Evolutionary conservation across 2,329 filamentous ascomycete genomes (phyloP).

Genomic region (Botrytis deweyae): DNA sequence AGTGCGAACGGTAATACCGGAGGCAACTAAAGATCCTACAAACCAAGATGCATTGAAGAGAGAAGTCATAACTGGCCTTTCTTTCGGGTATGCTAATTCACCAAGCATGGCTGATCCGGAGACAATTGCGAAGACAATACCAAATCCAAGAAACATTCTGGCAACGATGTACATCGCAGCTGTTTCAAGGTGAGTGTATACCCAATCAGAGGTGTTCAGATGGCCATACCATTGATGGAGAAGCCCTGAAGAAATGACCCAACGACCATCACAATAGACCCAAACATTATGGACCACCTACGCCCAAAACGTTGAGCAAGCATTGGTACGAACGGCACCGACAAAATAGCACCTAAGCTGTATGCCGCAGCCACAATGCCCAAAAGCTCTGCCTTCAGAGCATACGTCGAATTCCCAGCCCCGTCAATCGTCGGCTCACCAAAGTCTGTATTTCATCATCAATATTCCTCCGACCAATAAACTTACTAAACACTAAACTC

Average conservation of each 20-base stretch:
- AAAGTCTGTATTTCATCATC: conserved; percentile 14
- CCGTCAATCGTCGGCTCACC: conserved; percentile 1
- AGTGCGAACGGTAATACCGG: conserved; percentile 47
- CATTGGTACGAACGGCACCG: conserved; percentile 52
- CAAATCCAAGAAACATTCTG: conserved; percentile 53
- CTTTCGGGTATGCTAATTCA: conserved; percentile 54
- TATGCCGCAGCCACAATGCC: conserved; percentile 47
- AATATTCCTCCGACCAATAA: background rate
- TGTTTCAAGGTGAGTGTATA: conserved; percentile 29
- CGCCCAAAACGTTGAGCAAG: conserved; percentile 52
- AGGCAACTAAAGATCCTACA: conserved; percentile 24
- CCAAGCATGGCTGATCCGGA: conserved; percentile 53
- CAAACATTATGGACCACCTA: conserved; percentile 54
- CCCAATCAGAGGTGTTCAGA: conserved; percentile 39
- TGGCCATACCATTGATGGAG: conserved; percentile 30
- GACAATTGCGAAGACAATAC: conserved; percentile 52
- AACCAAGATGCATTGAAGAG: conserved; percentile 56
- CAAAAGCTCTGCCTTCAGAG: conserved; percentile 9
- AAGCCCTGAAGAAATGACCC: conserved; percentile 56
- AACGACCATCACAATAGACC: conserved; percentile 53
- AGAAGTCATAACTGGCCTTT: conserved; percentile 52
- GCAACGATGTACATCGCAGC: conserved; percentile 53
- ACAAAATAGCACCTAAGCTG: conserved; percentile 54
- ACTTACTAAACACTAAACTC: conserved; percentile 1
- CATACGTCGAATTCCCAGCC: conserved; percentile 12